Percentiles rank a stretch among this genome's conserved stretches.
These are phyloP conservation scores for Immersiella caudata DNA, from an alignment of 495 filamentous ascomycete genomes.

Conservation along the genomic window DNA sequence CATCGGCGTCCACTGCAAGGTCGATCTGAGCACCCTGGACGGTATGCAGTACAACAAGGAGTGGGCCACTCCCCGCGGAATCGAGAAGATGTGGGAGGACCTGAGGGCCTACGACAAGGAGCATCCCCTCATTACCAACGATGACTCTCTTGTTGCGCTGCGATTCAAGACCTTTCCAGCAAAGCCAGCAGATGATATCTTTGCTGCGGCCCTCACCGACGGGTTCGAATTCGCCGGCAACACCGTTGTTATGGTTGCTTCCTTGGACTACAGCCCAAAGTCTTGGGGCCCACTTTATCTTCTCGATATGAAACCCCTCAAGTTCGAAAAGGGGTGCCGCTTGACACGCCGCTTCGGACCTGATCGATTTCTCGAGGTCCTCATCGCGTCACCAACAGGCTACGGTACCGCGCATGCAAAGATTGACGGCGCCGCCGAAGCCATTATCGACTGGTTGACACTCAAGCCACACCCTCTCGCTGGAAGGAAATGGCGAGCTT, in stretches of 20 bases:
- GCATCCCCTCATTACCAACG: constrained; percentile 19
- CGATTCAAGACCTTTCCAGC: constrained; percentile 45
- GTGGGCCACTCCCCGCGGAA: constrained; percentile 35
- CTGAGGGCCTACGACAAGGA: constrained; percentile 26
- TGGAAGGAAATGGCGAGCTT: constrained; percentile 50
- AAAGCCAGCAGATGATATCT: constrained; percentile 37
- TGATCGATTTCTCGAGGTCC: constrained; percentile 51
- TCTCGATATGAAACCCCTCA: constrained; percentile 44
- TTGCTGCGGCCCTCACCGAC: constrained; percentile 36
- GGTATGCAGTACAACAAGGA: constrained; percentile 42
- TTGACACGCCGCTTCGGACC: constrained; percentile 51
- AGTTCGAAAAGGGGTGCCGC: constrained; percentile 45
- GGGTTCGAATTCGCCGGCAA: constrained; percentile 38
- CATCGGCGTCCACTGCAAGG: constrained; percentile 45
- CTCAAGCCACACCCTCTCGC: constrained; percentile 41
- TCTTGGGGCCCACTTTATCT: constrained; percentile 40
- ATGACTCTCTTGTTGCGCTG: constrained; percentile 30
- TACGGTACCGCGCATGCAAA: constrained; percentile 23
- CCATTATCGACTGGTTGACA: constrained; percentile 48
- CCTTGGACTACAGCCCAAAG: constrained; percentile 36
- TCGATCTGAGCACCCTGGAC: constrained; percentile 36
- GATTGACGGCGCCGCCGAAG: constrained; percentile 31
- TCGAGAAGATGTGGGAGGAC: constrained; percentile 38
- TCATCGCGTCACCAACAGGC: constrained; percentile 39
- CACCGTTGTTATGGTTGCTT: constrained; percentile 42